These are phyloP conservation scores for Clavariopsis aquatica DNA, from an alignment of 495 filamentous ascomycete genomes.

Conservation along the genomic window DNA sequence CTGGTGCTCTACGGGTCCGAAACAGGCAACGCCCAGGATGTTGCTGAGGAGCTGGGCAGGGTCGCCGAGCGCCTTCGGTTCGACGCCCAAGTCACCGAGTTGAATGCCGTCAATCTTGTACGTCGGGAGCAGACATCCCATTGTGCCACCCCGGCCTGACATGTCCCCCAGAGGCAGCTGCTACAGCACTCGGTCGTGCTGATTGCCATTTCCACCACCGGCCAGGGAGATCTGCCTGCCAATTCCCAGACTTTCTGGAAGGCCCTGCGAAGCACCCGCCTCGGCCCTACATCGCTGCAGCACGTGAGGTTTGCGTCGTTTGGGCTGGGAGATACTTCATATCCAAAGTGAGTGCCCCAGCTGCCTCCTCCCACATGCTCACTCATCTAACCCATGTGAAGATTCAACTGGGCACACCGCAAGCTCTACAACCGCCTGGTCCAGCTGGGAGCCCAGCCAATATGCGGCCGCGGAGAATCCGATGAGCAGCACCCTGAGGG, in stretches of 20 bases:
- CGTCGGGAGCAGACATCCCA: constrained; percentile 40
- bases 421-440: constrained; percentile 83
- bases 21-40: constrained; percentile 88
- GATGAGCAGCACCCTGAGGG: constrained; percentile 94
- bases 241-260: constrained; percentile 85
- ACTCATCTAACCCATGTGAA: constrained; percentile 40
- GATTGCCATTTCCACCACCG: constrained; percentile 85
- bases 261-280: constrained; percentile 72
- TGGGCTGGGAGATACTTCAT: constrained; percentile 91
- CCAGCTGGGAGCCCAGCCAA: constrained; percentile 80
- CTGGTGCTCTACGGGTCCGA: constrained; percentile 91
- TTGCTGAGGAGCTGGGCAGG: constrained; percentile 78
- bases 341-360: constrained; percentile 66
- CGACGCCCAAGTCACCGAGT: constrained; percentile 66
- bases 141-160: constrained; percentile 16
- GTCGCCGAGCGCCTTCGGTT: constrained; percentile 75
- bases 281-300: constrained; percentile 68
- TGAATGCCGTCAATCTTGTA: constrained; percentile 77
- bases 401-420: constrained; percentile 89
- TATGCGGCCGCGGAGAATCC: constrained; percentile 76
- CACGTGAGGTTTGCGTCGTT: constrained; percentile 76
- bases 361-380: constrained; percentile 25
- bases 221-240: constrained; percentile 86
- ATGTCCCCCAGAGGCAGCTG: constrained; percentile 48
- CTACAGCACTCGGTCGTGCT: constrained; percentile 63